Conservation (phyloP, 805 yeast genomes). For the Kazachstania kunashirensis region DNA sequence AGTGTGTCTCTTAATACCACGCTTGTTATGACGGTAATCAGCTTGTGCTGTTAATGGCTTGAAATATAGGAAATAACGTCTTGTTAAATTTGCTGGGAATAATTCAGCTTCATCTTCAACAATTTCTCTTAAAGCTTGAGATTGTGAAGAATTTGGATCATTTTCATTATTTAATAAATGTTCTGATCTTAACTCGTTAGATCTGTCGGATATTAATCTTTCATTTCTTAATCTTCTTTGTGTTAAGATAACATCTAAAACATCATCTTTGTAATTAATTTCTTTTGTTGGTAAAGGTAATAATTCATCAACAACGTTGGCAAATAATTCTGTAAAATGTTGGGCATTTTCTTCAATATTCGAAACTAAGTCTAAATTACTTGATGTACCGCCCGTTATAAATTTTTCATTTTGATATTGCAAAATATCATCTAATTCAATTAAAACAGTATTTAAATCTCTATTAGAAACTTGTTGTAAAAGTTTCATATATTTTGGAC, state of each 20-base stretch:
- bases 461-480: constrained; percentile 81
- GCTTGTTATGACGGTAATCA: constrained; percentile 20
- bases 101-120: constrained; percentile 37
- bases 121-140: constrained; percentile 27
- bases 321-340: constrained; percentile 70
- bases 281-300: constrained; percentile 81
- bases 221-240: constrained; percentile 81
- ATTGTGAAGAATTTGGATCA: constrained; percentile 19
- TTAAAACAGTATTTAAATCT: constrained; percentile 52
- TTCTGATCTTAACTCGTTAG: constrained; percentile 47
- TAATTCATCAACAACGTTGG: constrained; percentile 63
- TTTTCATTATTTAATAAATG: constrained; percentile 24
- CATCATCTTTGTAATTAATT: constrained; percentile 74
- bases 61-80: constrained; percentile 82
- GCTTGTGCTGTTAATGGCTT: constrained; percentile 53
- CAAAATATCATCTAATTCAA: constrained; percentile 80
- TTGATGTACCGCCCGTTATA: constrained; percentile 12
- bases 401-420: constrained; percentile 47
- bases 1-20: constrained; percentile 14
- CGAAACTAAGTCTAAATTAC: constrained; percentile 21
- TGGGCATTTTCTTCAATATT: constrained; percentile 60
- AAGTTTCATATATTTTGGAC: constrained; percentile 66
- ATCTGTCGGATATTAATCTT: constrained; percentile 56
- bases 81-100: constrained; percentile 78
- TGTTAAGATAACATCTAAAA: constrained; percentile 82